These are phyloP conservation scores for Amesomyces nigricolor DNA, from an alignment of 2,329 filamentous ascomycete species.

Conservation along the genomic window DNA sequence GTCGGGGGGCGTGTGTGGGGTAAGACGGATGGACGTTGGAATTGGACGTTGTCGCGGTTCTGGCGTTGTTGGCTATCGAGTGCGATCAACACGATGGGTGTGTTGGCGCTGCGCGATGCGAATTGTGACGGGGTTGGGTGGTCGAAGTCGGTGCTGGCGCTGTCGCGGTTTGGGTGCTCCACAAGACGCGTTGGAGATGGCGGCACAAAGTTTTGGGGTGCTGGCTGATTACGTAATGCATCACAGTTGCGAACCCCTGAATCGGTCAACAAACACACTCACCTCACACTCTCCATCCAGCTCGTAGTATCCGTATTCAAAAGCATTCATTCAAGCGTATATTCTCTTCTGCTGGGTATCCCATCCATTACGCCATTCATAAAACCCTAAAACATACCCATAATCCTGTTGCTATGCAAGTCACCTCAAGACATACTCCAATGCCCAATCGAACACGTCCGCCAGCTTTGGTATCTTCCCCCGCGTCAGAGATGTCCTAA, in stretches of 20 bases:
- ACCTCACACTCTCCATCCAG: too few species aligned
- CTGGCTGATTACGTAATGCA: conserved; percentile 2
- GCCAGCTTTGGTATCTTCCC: conserved; percentile 36
- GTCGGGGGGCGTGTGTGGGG: not conserved
- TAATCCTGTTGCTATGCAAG: not conserved
- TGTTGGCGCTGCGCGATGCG: too few species aligned
- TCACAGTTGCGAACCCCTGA: not conserved
- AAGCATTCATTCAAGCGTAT: not conserved
- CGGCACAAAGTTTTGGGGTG: not conserved
- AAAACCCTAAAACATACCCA: not conserved
- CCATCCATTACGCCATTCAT: not conserved
- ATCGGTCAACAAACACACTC: not conserved
- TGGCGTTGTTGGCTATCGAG: too few species aligned
- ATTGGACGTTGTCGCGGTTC: too few species aligned
- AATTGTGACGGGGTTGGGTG: too few species aligned
- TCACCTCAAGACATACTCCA: conserved; percentile 37
- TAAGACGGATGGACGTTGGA: too few species aligned
- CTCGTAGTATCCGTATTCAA: too few species aligned
- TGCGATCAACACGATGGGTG: too few species aligned
- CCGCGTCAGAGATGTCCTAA: conserved; percentile 32
- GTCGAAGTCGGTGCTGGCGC: not conserved
- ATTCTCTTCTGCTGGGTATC: not conserved
- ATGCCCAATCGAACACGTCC: conserved; percentile 42
- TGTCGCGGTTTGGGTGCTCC: not conserved
- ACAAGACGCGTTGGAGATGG: not conserved